phyloP scores from a whole-genome alignment of 805 yeast species.

The Candida takata region DNA sequence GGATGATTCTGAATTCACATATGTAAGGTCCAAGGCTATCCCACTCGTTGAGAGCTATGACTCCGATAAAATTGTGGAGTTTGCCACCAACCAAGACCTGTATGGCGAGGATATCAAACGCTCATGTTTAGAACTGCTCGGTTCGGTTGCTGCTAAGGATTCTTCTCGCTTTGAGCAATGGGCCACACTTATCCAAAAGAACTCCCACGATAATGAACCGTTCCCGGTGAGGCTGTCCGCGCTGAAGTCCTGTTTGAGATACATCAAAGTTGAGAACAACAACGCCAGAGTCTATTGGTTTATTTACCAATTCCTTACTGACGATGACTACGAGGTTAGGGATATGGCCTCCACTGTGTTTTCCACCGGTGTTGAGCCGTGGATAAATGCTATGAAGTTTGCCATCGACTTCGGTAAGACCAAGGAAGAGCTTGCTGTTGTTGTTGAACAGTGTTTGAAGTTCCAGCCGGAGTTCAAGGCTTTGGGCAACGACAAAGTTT shows the following conservation, averaged over 20 bases:
- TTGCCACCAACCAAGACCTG: conserved; percentile 23
- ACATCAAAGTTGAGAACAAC: conserved; percentile 9
- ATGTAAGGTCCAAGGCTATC: conserved; percentile 35
- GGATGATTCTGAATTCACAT: conserved; percentile 31
- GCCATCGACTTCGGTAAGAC: conserved; percentile 7
- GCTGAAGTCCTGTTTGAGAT: conserved; percentile 33
- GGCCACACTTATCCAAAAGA: conserved; percentile 9
- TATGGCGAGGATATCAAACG: conserved; percentile 41
- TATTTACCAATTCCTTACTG: conserved; percentile 39
- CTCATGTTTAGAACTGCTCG: conserved; percentile 45
- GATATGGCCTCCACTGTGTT: conserved; percentile 37
- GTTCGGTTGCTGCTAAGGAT: conserved; percentile 31
- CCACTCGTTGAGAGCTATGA: conserved; percentile 18
- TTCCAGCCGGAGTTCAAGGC: conserved; percentile 15
- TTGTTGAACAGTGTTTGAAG: conserved; percentile 11
- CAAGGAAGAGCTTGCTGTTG: conserved; percentile 5
- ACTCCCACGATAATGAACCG: conserved; percentile 36
- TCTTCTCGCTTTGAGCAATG: conserved; percentile 24
- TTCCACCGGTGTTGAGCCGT: conserved; percentile 27
- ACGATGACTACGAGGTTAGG: conserved; percentile 64
- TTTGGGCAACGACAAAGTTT: conserved; percentile 25
- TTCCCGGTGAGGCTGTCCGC: conserved; percentile 39
- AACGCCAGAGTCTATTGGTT: conserved; percentile 19
- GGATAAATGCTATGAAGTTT: conserved; percentile 26
- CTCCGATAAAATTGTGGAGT: conserved; percentile 24